Evolutionary conservation across 371 early-diverging fungal genomes (phyloP).

Genomic region (Parasitella parasitica): DNA sequence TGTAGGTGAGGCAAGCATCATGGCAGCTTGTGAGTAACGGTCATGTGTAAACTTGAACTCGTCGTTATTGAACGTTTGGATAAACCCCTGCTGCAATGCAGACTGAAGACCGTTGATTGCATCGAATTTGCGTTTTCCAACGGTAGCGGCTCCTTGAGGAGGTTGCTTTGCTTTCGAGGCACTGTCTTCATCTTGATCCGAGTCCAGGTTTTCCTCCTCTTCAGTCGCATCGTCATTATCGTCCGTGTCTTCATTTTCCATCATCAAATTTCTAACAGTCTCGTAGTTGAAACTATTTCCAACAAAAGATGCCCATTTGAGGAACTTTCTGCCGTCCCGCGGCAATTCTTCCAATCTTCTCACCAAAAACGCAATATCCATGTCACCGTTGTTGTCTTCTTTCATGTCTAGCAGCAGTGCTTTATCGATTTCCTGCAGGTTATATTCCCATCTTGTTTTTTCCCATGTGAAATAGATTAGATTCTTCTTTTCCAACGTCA

Average conservation of each 20-base stretch:
- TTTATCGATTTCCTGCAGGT: constrained; percentile 47
- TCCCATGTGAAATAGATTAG: constrained; percentile 49
- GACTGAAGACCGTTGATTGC: constrained; percentile 49
- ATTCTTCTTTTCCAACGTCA: constrained; percentile 46
- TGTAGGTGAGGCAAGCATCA: constrained; percentile 33
- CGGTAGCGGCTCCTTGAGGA: background rate
- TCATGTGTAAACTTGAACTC: constrained; percentile 49
- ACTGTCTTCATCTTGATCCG: background rate
- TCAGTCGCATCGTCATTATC: constrained; percentile 14
- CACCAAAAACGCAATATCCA: constrained; percentile 43
- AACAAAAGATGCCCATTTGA: constrained; percentile 53
- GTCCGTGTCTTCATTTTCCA: constrained; percentile 29
- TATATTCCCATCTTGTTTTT: constrained; percentile 51
- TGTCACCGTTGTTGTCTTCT: constrained; percentile 26
- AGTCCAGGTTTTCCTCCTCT: constrained; percentile 13
- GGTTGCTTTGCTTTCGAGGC: background rate
- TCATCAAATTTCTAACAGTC: constrained; percentile 43
- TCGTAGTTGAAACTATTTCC: constrained; percentile 49
- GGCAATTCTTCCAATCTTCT: constrained; percentile 44
- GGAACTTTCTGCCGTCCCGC: constrained; percentile 43
- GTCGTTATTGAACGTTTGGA: constrained; percentile 40
- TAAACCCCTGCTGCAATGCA: constrained; percentile 46
- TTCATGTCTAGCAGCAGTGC: constrained; percentile 26
- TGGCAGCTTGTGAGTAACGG: constrained; percentile 48
- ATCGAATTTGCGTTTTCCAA: constrained; percentile 19